phyloP scores from a whole-genome alignment of 768 basidiomycete genomes.

The Leccinum broughii region DNA sequence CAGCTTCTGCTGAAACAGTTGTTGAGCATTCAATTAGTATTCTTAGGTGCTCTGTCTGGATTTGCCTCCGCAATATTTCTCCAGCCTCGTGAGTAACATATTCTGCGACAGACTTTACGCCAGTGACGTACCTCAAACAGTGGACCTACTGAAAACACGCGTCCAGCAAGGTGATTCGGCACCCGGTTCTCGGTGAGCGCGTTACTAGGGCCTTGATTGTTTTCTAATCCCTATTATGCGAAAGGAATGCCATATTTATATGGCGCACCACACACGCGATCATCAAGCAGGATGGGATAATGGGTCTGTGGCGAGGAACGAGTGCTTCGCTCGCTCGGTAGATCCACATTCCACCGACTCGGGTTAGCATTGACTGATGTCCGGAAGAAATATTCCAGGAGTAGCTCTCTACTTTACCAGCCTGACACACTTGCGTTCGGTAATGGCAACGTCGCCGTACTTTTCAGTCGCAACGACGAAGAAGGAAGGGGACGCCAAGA shows the following conservation, averaged over 20 bases:
- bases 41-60: constrained; percentile 73
- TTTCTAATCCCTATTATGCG: background rate
- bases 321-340: constrained; percentile 75
- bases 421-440: constrained; percentile 75
- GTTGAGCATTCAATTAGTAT: background rate
- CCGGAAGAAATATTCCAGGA: constrained; percentile 82
- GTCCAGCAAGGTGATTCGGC: constrained; percentile 76
- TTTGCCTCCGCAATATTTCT: constrained; percentile 72
- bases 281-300: constrained; percentile 58
- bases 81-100: constrained; percentile 63
- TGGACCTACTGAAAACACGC: constrained; percentile 92
- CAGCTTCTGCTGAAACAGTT: too few species aligned
- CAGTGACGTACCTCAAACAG: constrained; percentile 35
- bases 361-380: constrained; percentile 4
- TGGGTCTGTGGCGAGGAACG: constrained; percentile 89
- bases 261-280: constrained; percentile 57
- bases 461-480: constrained; percentile 46
- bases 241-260: constrained; percentile 43
- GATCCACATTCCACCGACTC: constrained; percentile 6
- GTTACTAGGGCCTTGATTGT: background rate
- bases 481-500: constrained; percentile 34
- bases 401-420: constrained; percentile 91
- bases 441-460: constrained; percentile 71
- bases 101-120: background rate
- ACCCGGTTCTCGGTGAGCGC: constrained; percentile 38